These are phyloP conservation scores for Tricholoma matsutake DNA, from an alignment of 768 basidiomycete species.

Conservation along the genomic window DNA sequence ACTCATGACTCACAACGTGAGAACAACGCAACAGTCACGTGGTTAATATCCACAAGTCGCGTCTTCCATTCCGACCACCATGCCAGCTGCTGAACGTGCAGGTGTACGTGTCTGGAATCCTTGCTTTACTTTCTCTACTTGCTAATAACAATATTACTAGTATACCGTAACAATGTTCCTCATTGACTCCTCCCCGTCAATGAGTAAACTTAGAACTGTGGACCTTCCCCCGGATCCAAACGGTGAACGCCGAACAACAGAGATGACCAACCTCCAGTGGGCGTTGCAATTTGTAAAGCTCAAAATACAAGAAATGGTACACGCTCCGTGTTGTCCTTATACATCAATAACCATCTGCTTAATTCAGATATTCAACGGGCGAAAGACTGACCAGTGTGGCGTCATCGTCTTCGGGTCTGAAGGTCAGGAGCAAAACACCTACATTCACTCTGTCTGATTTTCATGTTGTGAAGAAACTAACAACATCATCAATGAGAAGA, in stretches of 20 bases:
- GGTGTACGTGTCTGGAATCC: constrained; percentile 56
- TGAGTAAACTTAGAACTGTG: constrained; percentile 64
- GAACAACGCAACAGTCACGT: constrained; percentile 27
- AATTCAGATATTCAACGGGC: constrained; percentile 78
- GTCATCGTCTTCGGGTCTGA: constrained; percentile 85
- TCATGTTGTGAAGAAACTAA: constrained; percentile 47
- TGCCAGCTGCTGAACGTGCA: constrained; percentile 77
- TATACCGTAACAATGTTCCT: constrained; percentile 88
- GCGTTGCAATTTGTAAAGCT: constrained; percentile 83
- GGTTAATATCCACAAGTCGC: constrained; percentile 30
- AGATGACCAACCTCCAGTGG: constrained; percentile 80
- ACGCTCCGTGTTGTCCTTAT: constrained; percentile 6
- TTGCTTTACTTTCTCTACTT: constrained; percentile 9
- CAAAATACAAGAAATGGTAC: constrained; percentile 89
- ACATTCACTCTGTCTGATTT: constrained; percentile 3
- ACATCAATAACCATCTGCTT: constrained; percentile 1
- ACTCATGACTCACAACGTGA: constrained; percentile 20
- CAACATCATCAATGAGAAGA: constrained; percentile 57
- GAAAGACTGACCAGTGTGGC: constrained; percentile 95
- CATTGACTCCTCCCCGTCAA: constrained; percentile 83
- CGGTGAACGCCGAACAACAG: constrained; percentile 46
- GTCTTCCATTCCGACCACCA: constrained; percentile 40
- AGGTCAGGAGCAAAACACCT: constrained; percentile 34
- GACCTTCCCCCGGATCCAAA: constrained; percentile 50
- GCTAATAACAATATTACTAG: constrained; percentile 38